phyloP scores from a whole-genome alignment of 768 basidiomycete genomes.

The Boletus barrowsii region DNA sequence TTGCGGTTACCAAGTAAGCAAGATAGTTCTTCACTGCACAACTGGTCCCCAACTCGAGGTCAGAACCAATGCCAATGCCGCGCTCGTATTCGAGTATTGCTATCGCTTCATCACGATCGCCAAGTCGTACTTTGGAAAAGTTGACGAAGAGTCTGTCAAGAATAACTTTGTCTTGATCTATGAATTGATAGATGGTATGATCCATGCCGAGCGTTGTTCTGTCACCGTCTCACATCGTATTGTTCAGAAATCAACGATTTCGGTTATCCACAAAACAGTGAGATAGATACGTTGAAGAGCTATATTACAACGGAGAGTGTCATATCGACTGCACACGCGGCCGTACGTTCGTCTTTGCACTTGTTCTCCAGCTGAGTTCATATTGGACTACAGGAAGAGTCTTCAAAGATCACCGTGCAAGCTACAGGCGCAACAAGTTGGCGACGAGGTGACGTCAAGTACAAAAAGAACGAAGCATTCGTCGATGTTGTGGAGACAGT shows the following conservation, averaged over 20 bases:
- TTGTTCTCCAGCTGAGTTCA: conserved; percentile 1
- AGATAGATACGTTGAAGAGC: conserved; percentile 94
- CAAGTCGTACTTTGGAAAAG: conserved; percentile 95
- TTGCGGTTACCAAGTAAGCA: conserved; percentile 90
- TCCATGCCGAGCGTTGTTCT: conserved; percentile 9
- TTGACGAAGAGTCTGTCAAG: conserved; percentile 97
- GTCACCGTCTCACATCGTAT: conserved; percentile 2
- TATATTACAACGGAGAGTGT: conserved; percentile 99
- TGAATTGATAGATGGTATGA: conserved; percentile 89
- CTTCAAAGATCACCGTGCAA: conserved; percentile 94
- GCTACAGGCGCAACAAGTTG: conserved; percentile 97
- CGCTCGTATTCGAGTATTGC: conserved; percentile 95
- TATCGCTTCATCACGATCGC: conserved; percentile 95
- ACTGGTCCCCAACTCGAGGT: not conserved
- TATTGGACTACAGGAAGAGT: conserved; percentile 70
- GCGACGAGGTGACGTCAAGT: conserved; percentile 93
- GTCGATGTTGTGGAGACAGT: conserved; percentile 99
- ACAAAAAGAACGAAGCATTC: conserved; percentile 99
- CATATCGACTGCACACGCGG: conserved; percentile 78
- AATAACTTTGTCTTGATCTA: conserved; percentile 99
- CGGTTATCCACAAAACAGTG: conserved; percentile 98
- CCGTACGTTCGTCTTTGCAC: conserved; percentile 45
- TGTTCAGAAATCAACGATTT: conserved; percentile 93
- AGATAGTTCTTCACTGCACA: not conserved
- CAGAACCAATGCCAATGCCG: conserved; percentile 96